Evolutionary conservation across 176 grass and related monocot species (phyloP), one percentile per base, ranked within the genome.

Genomic region (Aechmea fasciata): DNA sequence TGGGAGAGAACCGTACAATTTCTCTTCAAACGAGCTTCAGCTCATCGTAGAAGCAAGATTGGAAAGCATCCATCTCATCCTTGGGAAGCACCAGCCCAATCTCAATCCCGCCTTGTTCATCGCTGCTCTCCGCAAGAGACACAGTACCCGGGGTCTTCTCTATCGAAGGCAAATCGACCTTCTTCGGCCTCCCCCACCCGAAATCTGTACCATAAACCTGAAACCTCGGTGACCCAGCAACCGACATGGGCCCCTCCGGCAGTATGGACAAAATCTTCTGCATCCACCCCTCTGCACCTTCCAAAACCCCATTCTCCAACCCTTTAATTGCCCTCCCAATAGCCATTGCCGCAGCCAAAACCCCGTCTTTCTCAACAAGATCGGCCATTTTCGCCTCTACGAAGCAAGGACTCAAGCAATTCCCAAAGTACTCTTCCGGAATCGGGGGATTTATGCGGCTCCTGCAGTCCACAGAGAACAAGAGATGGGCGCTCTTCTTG

Each of bases 391-490:
- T 50, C 7, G 84, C 79, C 77, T 93, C 94, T 28, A 93, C 89
- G 69, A 99, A 99, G 75, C 94, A 99, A 0, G 94, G 94, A 0
- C 94, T 79, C 1, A 99, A 84, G 81, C 94, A 99, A 77, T 99
- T 99, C 78, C 94, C 94, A 3, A 99, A 86, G 76, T 88, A 99
- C 69, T 82, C 86, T n/a, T 81, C 77, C 0, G 82, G 86, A 4
- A 99, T 51, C 14, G 87, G 87, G 50, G 94, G 94, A 5, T 81
- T 11, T 13, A 99, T 52, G 47, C 94, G 83, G 13, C 82, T 59
- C 0, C 94, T 81, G 83, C 94, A 99, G 5, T 99, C 94, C 51
- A 99, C 94, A 2, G 94, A 93, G 84, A 99, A 99, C 25, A 99
- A 78, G 52, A 99, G 83, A 69, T 93, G 87, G 28, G 84, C 94